phyloP scores from a whole-genome alignment of 352 stramenopile genomes.

The Aphanomyces astaci region DNA sequence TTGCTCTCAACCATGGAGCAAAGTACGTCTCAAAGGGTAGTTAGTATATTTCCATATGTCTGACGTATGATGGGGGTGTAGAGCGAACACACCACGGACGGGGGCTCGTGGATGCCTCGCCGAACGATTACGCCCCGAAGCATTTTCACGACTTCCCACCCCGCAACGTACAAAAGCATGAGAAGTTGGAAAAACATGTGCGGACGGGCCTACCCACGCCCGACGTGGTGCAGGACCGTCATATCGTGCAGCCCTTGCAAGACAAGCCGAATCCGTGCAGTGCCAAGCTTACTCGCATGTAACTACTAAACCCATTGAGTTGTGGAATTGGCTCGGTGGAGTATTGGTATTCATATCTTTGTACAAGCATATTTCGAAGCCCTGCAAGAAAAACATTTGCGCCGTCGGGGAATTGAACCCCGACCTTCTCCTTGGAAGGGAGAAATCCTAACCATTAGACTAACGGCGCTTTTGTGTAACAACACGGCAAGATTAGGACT shows the following conservation, averaged over 20 bases:
- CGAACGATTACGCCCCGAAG: not conserved
- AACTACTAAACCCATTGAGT: too few relatives aligned
- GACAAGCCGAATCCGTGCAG: not conserved
- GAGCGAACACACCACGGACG: not conserved
- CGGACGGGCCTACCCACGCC: not conserved
- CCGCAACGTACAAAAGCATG: not conserved
- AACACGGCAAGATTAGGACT: too few relatives aligned
- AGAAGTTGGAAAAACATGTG: not conserved
- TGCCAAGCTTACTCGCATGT: not conserved
- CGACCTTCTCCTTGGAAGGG: too few relatives aligned
- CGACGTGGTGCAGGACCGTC: not conserved
- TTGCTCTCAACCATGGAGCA: not conserved
- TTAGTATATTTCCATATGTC: not conserved
- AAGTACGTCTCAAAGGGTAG: not conserved
- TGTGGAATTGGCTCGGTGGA: too few relatives aligned
- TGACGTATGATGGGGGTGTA: too few relatives aligned
- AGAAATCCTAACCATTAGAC: too few relatives aligned
- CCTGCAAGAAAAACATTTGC: too few relatives aligned
- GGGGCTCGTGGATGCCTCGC: not conserved
- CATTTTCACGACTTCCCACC: too few relatives aligned
- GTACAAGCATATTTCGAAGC: too few relatives aligned
- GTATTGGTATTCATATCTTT: too few relatives aligned
- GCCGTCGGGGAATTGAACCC: too few relatives aligned
- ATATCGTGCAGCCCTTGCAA: not conserved
- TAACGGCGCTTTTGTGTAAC: too few relatives aligned